Percentiles rank a stretch among this genome's conserved stretches.
phyloP scores from a whole-genome alignment of 257 asterid species.

The Thymus quinquecostatus region DNA sequence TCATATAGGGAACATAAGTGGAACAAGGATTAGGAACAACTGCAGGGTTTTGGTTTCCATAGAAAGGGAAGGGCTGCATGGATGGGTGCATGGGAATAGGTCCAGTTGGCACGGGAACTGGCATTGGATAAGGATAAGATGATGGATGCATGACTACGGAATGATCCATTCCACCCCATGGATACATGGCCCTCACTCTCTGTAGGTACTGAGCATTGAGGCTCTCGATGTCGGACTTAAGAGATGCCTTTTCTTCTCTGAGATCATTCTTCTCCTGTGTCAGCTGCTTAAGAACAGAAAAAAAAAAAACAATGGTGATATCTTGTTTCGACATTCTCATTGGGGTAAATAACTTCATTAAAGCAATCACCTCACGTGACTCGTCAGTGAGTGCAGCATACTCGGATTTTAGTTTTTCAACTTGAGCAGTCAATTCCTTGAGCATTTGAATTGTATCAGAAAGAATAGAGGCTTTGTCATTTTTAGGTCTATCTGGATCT shows the following conservation, averaged over 20 bases:
- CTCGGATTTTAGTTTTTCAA: slow-evolving; percentile 82
- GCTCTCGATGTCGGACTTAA: slow-evolving; percentile 69
- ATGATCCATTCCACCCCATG: slow-evolving; percentile 96
- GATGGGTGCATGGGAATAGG: slow-evolving; percentile 94
- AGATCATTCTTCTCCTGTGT: slow-evolving; percentile 78
- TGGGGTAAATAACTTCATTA: background rate
- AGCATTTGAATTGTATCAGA: slow-evolving; percentile 87
- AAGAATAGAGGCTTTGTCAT: slow-evolving; percentile 96
- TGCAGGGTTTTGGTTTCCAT: slow-evolving; percentile 74
- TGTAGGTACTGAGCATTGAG: slow-evolving; percentile 80
- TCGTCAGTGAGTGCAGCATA: slow-evolving; percentile 79
- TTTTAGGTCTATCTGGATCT: slow-evolving; percentile 98
- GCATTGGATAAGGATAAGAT: slow-evolving; percentile 84
- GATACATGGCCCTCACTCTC: slow-evolving; percentile 81
- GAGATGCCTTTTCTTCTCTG: slow-evolving; percentile 71
- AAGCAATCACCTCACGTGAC: slow-evolving; percentile 77
- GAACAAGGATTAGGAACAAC: slow-evolving; percentile 77
- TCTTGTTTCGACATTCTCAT: slow-evolving; percentile 21
- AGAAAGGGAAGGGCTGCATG: slow-evolving; percentile 82
- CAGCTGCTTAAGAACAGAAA: slow-evolving; percentile 48
- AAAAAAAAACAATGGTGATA: slow-evolving; percentile 15
- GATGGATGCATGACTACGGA: slow-evolving; percentile 93
- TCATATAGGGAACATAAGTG: slow-evolving; percentile 75
- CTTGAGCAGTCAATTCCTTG: slow-evolving; percentile 85
- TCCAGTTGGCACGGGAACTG: slow-evolving; percentile 84